These are phyloP conservation scores for Diaporthe sp. DNA, from an alignment of 2,329 filamentous ascomycete genomes.

Conservation along the genomic window DNA sequence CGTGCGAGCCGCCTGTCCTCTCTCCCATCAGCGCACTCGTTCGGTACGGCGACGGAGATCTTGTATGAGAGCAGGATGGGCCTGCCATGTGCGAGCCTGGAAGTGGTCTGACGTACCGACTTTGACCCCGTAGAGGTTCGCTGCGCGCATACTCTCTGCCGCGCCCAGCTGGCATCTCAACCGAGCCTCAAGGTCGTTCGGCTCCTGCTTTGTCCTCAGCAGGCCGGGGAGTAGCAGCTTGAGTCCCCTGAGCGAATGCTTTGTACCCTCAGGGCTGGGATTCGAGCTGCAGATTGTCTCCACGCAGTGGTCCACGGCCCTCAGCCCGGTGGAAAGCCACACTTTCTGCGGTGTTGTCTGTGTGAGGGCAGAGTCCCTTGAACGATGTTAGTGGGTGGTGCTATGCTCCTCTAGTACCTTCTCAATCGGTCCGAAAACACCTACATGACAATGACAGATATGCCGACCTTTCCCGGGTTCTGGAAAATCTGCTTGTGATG, in stretches of 20 bases:
- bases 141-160: conserved; percentile 61
- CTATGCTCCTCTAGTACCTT: neutral
- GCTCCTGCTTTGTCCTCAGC: conserved; percentile 54
- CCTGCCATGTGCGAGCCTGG: neutral
- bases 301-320: conserved; percentile 68
- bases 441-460: conserved; percentile 61
- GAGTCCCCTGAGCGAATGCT: conserved; percentile 55
- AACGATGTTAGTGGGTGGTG: neutral
- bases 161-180: conserved; percentile 61
- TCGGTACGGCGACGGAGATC: conserved; percentile 26
- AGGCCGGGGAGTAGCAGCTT: conserved; percentile 56
- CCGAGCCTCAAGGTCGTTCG: conserved; percentile 55
- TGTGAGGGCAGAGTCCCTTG: conserved; percentile 59
- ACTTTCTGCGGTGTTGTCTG: conserved; percentile 61
- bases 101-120: conserved; percentile 42
- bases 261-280: conserved; percentile 48
- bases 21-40: neutral
- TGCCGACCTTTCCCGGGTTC: conserved; percentile 53
- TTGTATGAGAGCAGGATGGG: neutral
- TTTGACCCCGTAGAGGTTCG: conserved; percentile 52
- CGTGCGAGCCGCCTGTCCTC: conserved; percentile 49
- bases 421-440: neutral
- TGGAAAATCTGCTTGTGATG: conserved; percentile 43
- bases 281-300: conserved; percentile 61
- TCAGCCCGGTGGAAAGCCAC: conserved; percentile 66